Percentiles rank a stretch among this genome's conserved stretches.
These are phyloP conservation scores for Sphaerulina populicola DNA, from an alignment of 2,329 filamentous ascomycete species.

Conservation along the genomic window DNA sequence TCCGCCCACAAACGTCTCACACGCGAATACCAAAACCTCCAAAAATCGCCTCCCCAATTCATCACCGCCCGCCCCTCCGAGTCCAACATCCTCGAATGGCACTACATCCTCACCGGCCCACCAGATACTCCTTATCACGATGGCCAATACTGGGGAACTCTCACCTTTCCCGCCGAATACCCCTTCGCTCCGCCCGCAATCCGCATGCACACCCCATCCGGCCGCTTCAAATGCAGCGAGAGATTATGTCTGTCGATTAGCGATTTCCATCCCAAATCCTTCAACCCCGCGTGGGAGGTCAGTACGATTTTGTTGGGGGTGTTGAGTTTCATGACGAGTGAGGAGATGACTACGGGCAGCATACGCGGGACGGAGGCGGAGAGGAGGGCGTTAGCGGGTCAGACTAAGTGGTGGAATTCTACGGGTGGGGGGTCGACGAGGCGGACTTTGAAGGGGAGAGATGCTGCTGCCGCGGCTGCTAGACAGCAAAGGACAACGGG, in stretches of 20 bases:
- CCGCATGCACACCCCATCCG: conserved; percentile 95
- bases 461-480: not conserved
- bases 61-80: conserved; percentile 31
- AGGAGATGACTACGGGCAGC: conserved; percentile 96
- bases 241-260: conserved; percentile 91
- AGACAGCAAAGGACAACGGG: conserved; percentile 49
- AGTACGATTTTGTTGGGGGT: conserved; percentile 92
- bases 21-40: conserved; percentile 33
- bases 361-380: conserved; percentile 69
- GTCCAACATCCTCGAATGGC: conserved; percentile 33
- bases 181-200: conserved; percentile 95
- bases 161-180: conserved; percentile 93
- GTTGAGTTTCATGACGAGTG: conserved; percentile 94
- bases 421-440: conserved; percentile 73
- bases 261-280: conserved; percentile 95
- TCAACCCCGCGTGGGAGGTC: conserved; percentile 98
- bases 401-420: conserved; percentile 91
- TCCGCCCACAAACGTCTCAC: conserved; percentile 36
- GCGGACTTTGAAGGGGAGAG: conserved; percentile 33
- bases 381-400: conserved; percentile 65
- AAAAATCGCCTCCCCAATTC: conserved; percentile 30
- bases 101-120: conserved; percentile 75
- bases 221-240: conserved; percentile 87
- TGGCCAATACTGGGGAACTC: conserved; percentile 96
- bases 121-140: conserved; percentile 88